A percentile compares a stretch with the other conserved stretches of the same genome.
These are phyloP conservation scores for Ogataea thermomethanolica DNA, from an alignment of 805 yeast genomes.

Conservation along the genomic window DNA sequence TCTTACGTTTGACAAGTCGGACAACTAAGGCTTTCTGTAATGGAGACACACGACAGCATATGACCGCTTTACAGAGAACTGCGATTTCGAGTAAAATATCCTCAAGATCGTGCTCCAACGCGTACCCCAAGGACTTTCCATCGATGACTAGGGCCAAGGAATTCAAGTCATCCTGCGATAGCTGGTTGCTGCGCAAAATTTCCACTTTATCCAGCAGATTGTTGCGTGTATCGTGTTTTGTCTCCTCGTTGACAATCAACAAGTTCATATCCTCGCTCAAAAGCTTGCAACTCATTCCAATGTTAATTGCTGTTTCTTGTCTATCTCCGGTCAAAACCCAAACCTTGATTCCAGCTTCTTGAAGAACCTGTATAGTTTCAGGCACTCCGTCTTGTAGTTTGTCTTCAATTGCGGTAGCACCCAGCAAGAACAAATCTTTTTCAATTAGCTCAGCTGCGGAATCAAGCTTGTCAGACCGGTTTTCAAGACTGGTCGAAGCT, in stretches of 20 bases:
- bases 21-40: constrained; percentile 95
- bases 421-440: constrained; percentile 70
- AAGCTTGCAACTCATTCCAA: constrained; percentile 96
- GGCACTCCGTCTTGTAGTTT: constrained; percentile 98
- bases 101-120: constrained; percentile 78
- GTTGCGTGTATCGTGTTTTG: constrained; percentile 67
- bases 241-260: constrained; percentile 82
- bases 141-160: constrained; percentile 89
- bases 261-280: constrained; percentile 95
- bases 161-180: constrained; percentile 65
- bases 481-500: constrained; percentile 78
- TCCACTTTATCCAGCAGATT: constrained; percentile 72
- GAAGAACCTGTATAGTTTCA: constrained; percentile 91
- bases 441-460: constrained; percentile 89
- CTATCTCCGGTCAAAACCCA: constrained; percentile 99
- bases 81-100: constrained; percentile 77
- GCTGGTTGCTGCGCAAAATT: constrained; percentile 66
- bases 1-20: constrained; percentile 82
- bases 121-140: constrained; percentile 86
- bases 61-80: constrained; percentile 86
- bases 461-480: constrained; percentile 75
- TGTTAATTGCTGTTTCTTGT: constrained; percentile 97
- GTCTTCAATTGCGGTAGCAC: constrained; percentile 98
- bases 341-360: constrained; percentile 93
- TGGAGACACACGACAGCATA: constrained; percentile 98